A percentile compares a stretch with the other conserved stretches of the same genome.
Conservation (phyloP, 2,329 filamentous ascomycete genomes). For the Calonectria henricotiae region DNA sequence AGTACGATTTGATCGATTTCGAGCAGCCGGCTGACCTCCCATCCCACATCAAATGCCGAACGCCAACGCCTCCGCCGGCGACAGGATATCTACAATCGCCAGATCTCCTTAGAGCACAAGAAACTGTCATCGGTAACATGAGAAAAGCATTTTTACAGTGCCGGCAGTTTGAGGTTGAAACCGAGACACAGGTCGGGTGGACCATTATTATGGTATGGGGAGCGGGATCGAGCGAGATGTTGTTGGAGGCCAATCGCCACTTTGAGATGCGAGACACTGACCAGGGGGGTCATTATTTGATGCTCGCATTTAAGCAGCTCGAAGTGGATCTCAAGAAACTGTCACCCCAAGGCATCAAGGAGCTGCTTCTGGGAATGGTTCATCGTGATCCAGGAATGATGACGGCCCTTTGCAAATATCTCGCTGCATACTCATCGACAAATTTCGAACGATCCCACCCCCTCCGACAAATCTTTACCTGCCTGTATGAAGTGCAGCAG, state of each 20-base stretch:
- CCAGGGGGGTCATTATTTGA: constrained; percentile 60
- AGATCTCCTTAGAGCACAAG: constrained; percentile 63
- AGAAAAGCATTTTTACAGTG: constrained; percentile 64
- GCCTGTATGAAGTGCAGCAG: constrained; percentile 64
- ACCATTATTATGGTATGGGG: constrained; percentile 63
- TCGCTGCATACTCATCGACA: constrained; percentile 63
- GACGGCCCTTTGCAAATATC: constrained; percentile 65
- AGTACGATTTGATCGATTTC: constrained; percentile 68
- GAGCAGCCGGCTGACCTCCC: constrained; percentile 63
- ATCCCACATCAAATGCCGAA: constrained; percentile 63
- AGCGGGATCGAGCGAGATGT: constrained; percentile 62
- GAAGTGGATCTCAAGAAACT: constrained; percentile 63
- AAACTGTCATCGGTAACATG: constrained; percentile 63
- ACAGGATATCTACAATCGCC: constrained; percentile 62
- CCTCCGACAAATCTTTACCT: constrained; percentile 62
- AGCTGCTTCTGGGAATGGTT: constrained; percentile 64
- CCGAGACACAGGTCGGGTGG: constrained; percentile 60
- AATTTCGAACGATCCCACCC: constrained; percentile 64
- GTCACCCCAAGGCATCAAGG: constrained; percentile 63
- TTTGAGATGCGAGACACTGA: constrained; percentile 62
- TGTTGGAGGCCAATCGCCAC: constrained; percentile 63
- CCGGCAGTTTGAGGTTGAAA: constrained; percentile 62
- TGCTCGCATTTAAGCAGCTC: constrained; percentile 63
- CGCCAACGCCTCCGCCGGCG: constrained; percentile 63
- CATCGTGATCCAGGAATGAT: constrained; percentile 64